A percentile compares a stretch with the other conserved stretches of the same genome.
phyloP scores from a whole-genome alignment of 768 basidiomycete species.

The Boletus subcaerulescens region DNA sequence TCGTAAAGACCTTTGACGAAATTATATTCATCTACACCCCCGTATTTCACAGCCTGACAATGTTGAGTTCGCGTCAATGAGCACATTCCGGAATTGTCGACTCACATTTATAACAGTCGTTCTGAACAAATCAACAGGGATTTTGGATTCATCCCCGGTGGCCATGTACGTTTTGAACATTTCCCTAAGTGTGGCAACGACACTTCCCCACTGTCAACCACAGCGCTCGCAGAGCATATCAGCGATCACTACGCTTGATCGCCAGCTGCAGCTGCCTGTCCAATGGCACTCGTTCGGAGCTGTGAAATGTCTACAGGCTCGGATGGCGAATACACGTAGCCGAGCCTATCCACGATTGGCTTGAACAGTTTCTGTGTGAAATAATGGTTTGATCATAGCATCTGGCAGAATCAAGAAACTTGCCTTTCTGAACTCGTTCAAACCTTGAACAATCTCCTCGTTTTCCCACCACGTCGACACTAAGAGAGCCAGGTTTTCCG shows the following conservation, averaged over 20 bases:
- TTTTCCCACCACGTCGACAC: constrained; percentile 84
- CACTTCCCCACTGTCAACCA: constrained; percentile 40
- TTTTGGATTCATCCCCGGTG: constrained; percentile 70
- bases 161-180: constrained; percentile 71
- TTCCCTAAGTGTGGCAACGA: constrained; percentile 65
- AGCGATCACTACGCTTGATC: constrained; percentile 36
- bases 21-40: constrained; percentile 72
- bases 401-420: constrained; percentile 18
- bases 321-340: constrained; percentile 64
- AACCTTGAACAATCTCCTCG: constrained; percentile 43
- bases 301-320: constrained; percentile 70
- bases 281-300: constrained; percentile 73
- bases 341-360: constrained; percentile 76
- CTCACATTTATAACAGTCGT: constrained; percentile 53
- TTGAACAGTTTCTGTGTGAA: constrained; percentile 54
- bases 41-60: constrained; percentile 65
- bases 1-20: constrained; percentile 66
- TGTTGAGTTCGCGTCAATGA: background rate
- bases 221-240: background rate
- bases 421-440: constrained; percentile 64
- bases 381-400: background rate
- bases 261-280: constrained; percentile 47
- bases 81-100: background rate
- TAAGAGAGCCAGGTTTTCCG: constrained; percentile 51
- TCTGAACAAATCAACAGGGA: constrained; percentile 76